These are phyloP conservation scores for Teratosphaeria zuluensis DNA, from an alignment of 2,329 filamentous ascomycete species.

Conservation along the genomic window DNA sequence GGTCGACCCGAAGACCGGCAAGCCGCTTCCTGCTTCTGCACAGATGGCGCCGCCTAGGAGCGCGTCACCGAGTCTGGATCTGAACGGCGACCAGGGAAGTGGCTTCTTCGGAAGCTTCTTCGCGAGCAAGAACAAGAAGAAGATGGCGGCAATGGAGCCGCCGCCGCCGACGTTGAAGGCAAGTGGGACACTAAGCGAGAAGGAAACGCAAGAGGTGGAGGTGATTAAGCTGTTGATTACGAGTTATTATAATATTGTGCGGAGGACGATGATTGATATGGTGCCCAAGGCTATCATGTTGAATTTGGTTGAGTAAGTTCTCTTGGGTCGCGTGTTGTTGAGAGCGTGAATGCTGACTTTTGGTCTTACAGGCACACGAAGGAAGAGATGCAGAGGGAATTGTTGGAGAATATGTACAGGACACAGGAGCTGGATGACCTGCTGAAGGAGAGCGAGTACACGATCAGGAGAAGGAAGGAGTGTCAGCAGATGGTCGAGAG, in stretches of 20 bases:
- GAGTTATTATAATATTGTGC: slow-evolving; percentile 97
- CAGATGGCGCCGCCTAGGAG: slow-evolving; percentile 54
- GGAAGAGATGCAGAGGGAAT: slow-evolving; percentile 95
- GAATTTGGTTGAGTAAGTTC: slow-evolving; percentile 79
- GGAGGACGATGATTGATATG: slow-evolving; percentile 99
- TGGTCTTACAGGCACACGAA: slow-evolving; percentile 63
- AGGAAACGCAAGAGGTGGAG: slow-evolving; percentile 91
- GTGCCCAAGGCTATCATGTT: slow-evolving; percentile 99
- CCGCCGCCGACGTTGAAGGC: slow-evolving; percentile 90
- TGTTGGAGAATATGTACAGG: slow-evolving; percentile 96
- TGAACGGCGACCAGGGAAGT: slow-evolving; percentile 44
- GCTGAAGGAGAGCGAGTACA: slow-evolving; percentile 97
- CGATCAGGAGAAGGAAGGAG: slow-evolving; percentile 86
- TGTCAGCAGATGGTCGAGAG: slow-evolving; percentile 99
- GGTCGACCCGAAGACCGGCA: slow-evolving; percentile 97
- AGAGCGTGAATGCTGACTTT: neutral
- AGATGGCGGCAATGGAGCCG: slow-evolving; percentile 98
- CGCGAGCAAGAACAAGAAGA: slow-evolving; percentile 99
- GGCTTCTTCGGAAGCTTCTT: slow-evolving; percentile 99
- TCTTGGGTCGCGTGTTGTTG: neutral
- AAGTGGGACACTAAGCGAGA: slow-evolving; percentile 84
- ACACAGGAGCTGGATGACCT: slow-evolving; percentile 82
- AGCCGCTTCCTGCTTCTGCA: slow-evolving; percentile 61
- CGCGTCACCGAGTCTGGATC: slow-evolving; percentile 63
- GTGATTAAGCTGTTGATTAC: slow-evolving; percentile 96